phyloP scores from a whole-genome alignment of 768 basidiomycete genomes.

The Tricholoma bakamatsutake region DNA sequence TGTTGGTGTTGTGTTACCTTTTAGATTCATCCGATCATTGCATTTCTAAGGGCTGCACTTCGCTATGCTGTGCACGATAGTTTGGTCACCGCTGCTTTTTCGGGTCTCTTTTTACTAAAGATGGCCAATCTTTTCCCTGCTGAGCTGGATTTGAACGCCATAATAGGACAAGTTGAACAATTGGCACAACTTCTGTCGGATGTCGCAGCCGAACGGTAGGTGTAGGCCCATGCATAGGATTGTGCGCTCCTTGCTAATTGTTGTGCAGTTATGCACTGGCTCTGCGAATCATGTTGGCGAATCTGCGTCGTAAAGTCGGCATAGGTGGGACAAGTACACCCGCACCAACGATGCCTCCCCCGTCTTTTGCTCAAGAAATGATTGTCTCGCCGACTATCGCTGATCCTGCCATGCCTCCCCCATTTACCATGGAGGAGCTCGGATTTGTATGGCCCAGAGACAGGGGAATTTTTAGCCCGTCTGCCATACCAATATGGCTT shows the following conservation, averaged over 20 bases:
- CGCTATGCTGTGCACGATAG: conserved; percentile 92
- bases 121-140: conserved; percentile 91
- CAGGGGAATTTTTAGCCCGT: conserved; percentile 65
- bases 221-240: background rate
- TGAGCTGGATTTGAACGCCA: conserved; percentile 71
- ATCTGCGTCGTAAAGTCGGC: conserved; percentile 84
- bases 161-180: conserved; percentile 84
- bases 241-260: background rate
- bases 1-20: conserved; percentile 11
- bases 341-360: conserved; percentile 45
- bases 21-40: conserved; percentile 1
- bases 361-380: conserved; percentile 50
- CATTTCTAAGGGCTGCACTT: conserved; percentile 62
- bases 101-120: conserved; percentile 86
- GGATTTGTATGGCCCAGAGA: conserved; percentile 70
- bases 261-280: conserved; percentile 76
- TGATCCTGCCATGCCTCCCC: conserved; percentile 47
- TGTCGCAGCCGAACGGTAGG: conserved; percentile 85
- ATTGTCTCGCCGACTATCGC: conserved; percentile 55
- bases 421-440: conserved; percentile 82
- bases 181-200: conserved; percentile 87
- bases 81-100: conserved; percentile 87
- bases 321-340: conserved; percentile 47
- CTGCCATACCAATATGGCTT: conserved; percentile 84
- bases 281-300: conserved; percentile 89